Evolutionary conservation across 257 asterid genomes (phyloP).

Genomic region (Eucommia ulmoides): DNA sequence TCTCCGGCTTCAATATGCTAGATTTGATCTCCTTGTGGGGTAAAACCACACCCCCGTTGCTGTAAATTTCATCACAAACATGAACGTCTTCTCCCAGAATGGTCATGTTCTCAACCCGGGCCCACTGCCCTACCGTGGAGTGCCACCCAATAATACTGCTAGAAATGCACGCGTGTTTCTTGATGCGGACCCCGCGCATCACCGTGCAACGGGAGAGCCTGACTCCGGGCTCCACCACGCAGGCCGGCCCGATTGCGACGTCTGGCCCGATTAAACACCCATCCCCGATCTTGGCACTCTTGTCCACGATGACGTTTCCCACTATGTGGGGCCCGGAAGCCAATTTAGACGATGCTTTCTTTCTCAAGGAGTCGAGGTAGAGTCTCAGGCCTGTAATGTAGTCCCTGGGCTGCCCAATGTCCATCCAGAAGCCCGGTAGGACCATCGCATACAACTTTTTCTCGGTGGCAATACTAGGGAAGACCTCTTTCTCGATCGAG

Average conservation of each 20-base stretch:
- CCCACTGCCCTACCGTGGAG: constrained; percentile 88
- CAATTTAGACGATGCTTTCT: constrained; percentile 46
- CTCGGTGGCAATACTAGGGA: constrained; percentile 62
- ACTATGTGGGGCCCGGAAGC: constrained; percentile 50
- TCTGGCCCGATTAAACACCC: constrained; percentile 90
- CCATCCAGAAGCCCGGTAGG: constrained; percentile 91
- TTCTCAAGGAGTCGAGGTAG: constrained; percentile 57
- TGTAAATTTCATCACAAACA: constrained; percentile 71
- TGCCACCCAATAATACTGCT: constrained; percentile 91
- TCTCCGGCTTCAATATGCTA: constrained; percentile 78
- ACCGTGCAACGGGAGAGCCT: constrained; percentile 82
- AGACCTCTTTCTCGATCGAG: constrained; percentile 81
- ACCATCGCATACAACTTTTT: constrained; percentile 67
- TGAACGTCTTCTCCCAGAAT: constrained; percentile 85
- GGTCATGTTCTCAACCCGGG: constrained; percentile 86
- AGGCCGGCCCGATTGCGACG: constrained; percentile 80
- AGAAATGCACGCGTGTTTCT: constrained; percentile 67
- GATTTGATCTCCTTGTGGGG: constrained; percentile 91
- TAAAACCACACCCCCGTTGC: constrained; percentile 78
- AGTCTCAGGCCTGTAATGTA: constrained; percentile 71
- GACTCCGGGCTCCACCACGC: constrained; percentile 75
- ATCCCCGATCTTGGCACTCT: constrained; percentile 67
- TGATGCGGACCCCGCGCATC: constrained; percentile 79
- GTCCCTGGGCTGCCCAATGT: constrained; percentile 89
- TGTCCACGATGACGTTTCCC: constrained; percentile 68